Base-by-base conservation (phyloP, 164 flowering plant species). In the Sedum album region DNA sequence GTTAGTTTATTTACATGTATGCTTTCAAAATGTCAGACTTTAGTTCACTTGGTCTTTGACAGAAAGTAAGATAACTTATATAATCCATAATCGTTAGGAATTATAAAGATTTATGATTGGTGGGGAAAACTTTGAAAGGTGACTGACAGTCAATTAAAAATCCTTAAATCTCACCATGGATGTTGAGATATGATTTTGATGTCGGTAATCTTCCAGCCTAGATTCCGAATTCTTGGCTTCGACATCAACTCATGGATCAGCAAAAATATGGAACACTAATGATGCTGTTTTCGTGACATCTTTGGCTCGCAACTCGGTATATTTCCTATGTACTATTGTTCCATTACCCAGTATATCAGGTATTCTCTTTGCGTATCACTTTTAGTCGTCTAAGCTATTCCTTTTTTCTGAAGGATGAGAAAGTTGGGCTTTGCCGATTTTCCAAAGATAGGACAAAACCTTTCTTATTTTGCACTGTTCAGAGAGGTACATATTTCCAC, bases 371-470 rank as follows among this genome's bases (percentile, higher is more conserved):
- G 23, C 1, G 1, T 51, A 28, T 10, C 68, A 15, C 30, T 11
- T n/a, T 36, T 11, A 51, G 66, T 46, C 42, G 65, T 35, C 60
- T 33, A 30, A 60, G 0, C 10, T 68, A 10, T 30, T 71, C 7
- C 38, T 13, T 41, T n/a, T 49, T 30, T 25, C 21, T 76, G 33
- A 81, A 94, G 99, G 96, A 87, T 75, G 99, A 95, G 74, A 87
- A 84, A 72, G 78, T 95, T 72, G 96, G 88, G 68, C 78, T 85
- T 64, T 95, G 99, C 74, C 88, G 96, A 5, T 95, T 95, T 78
- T 95, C 99, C 0, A 88, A 80, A 81, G 99, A 95, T 82, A 97
- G 97, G 64, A 91, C 94, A 60, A 91, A 86, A 69, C 99, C 97
- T 23, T 95, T 95, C 74, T 72, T 95, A 65, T 95, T 91, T 80